Conservation (phyloP, 345 rosid species). For the Lenwebbia sp. region DNA sequence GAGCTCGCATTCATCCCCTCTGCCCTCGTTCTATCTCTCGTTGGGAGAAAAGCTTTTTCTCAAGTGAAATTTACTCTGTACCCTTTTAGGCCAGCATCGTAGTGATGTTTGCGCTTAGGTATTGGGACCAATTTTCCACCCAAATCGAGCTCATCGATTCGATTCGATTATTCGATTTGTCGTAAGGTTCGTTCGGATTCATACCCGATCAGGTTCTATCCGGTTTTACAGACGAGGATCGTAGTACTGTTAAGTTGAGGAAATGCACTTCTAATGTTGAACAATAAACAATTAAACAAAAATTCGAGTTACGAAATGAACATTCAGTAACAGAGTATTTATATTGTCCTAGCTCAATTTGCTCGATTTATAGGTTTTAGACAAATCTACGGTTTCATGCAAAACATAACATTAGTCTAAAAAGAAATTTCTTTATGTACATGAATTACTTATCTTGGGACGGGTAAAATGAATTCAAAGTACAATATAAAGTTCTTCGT, state of each 20-base stretch:
- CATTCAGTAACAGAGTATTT: background rate
- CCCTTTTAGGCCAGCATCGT: background rate
- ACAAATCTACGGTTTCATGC: background rate
- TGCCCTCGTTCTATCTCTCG: background rate
- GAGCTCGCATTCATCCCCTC: background rate
- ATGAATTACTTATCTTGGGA: background rate
- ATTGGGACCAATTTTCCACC: background rate
- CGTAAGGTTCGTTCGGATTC: background rate
- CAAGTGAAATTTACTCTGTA: background rate
- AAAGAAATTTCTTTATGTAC: background rate
- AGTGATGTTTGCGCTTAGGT: background rate
- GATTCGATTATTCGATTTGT: background rate
- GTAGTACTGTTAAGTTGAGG: accelerated
- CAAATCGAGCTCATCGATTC: background rate
- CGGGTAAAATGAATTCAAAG: background rate
- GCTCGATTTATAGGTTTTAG: background rate
- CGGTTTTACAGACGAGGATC: background rate
- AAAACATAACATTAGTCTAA: background rate
- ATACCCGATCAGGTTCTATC: background rate
- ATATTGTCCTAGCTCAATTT: background rate
- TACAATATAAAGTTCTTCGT: background rate
- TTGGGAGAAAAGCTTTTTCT: background rate
- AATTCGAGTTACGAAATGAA: background rate
- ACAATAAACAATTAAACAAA: background rate
- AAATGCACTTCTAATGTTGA: background rate